Evolutionary conservation across 139 green algal species (phyloP), one percentile per base, ranked within the genome.

Genomic region (Axilococcus clingmanii): DNA sequence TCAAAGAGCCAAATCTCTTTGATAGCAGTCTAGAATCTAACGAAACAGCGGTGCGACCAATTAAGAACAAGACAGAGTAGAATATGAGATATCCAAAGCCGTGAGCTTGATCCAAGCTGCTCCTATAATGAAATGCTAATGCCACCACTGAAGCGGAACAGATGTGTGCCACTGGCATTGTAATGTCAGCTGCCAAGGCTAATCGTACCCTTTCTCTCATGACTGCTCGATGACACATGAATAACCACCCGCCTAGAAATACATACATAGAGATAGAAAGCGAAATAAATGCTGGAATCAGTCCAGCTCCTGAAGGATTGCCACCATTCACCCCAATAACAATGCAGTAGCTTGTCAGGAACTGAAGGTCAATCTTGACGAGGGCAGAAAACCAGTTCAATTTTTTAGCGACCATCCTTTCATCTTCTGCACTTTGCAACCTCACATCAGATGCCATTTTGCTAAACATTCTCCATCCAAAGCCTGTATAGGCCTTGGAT

Each of bases 381-480:
- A 69, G 12, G 2, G 63, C 61, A 0, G 32, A 17, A 42, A 75
- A 76, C 22, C 37, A 43, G 35, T 68, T 51, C 20, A 29, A 29
- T 17, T 22, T 30, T 4, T 62, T 20, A 7, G 24, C 30, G 4
- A 20, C 22, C 4, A 36, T 43, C 43, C 49, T 17, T 17, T 42
- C n/a, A 35, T 30, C 4, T 29, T 40, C 40, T 50, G 49, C 29
- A 50, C 19, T 51, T 50, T n/a, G 55, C 14, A 40, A 0, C 2
- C n/a, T 17, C 25, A 34, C 15, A 16, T 48, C 20, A 40, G 14
- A 48, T 29, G 53, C 37, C 20, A 53, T 49, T 5, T 51, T 55
- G 14, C 28, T 55, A 43, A 62, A 68, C 59, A 68, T 68, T 55
- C 59, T 55, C 59, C 59, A 68, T 5, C 59, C 59, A 46, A 61